A percentile compares a stretch with the other conserved stretches of the same genome.
These are phyloP conservation scores for Ganoderma lucidum DNA, from an alignment of 1,284 basidiomycete genomes.

Conservation along the genomic window DNA sequence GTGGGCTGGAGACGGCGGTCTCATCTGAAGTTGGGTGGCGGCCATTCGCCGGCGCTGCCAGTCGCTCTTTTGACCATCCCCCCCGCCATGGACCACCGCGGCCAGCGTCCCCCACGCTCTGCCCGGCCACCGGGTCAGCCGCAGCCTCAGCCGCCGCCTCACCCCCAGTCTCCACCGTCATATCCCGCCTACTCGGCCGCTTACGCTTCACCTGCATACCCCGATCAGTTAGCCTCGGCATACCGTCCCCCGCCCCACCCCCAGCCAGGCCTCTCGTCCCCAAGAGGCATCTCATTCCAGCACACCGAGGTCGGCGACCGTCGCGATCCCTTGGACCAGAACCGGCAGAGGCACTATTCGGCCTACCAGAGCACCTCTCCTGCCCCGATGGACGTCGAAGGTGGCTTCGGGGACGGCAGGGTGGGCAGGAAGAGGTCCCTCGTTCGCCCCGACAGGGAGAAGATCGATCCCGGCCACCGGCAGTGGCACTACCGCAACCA, in stretches of 20 bases:
- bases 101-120: slow-evolving; percentile 51
- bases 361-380: slow-evolving; percentile 60
- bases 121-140: slow-evolving; percentile 43
- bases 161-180: slow-evolving; percentile 35
- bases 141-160: slow-evolving; percentile 33
- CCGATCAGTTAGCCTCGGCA: slow-evolving; percentile 38
- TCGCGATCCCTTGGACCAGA: slow-evolving; percentile 58
- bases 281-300: slow-evolving; percentile 69
- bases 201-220: slow-evolving; percentile 38
- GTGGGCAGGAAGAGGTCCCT: slow-evolving; percentile 91
- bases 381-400: slow-evolving; percentile 57
- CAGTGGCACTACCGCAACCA: slow-evolving; percentile 96
- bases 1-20: slow-evolving; percentile 15
- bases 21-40: slow-evolving; percentile 27
- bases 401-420: slow-evolving; percentile 51
- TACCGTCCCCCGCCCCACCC: slow-evolving; percentile 34
- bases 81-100: slow-evolving; percentile 44
- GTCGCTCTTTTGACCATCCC: slow-evolving; percentile 31
- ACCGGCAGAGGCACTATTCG: slow-evolving; percentile 55
- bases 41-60: slow-evolving; percentile 34
- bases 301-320: slow-evolving; percentile 73
- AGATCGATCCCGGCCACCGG: slow-evolving; percentile 94
- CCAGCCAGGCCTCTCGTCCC: background rate
- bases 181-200: slow-evolving; percentile 25
- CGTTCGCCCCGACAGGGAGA: slow-evolving; percentile 93